Percentiles rank a stretch among this genome's conserved stretches.
phyloP scores from a whole-genome alignment of 78 protist species.

The Dictyostelium firmibasis region DNA sequence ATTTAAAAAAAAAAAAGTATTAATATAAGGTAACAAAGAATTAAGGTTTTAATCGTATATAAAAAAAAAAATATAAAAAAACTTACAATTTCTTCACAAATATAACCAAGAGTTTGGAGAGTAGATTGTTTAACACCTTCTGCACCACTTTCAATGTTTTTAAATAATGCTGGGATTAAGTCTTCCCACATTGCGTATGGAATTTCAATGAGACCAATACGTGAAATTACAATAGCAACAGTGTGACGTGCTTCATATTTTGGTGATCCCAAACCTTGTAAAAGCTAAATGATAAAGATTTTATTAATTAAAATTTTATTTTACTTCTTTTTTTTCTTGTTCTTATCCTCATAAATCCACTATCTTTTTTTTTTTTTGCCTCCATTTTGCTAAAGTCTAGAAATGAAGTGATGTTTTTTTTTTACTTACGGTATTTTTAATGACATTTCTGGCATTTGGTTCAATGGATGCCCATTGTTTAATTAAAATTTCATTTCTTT shows the following conservation, averaged over 20 bases:
- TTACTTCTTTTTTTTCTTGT: too few species aligned
- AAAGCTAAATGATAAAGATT: slow-evolving; percentile 1
- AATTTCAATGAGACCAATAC: slow-evolving; percentile 90
- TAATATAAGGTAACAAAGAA: too few species aligned
- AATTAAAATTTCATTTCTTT: not conserved
- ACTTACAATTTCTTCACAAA: slow-evolving; percentile 89
- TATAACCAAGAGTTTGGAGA: slow-evolving; percentile 90
- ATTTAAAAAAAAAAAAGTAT: not conserved
- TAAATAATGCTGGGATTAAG: slow-evolving; percentile 77
- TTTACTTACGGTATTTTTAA: slow-evolving; percentile 22
- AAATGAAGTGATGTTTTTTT: not conserved
- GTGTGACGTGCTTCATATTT: slow-evolving; percentile 57
- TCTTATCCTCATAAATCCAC: too few species aligned
- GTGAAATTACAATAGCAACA: slow-evolving; percentile 68
- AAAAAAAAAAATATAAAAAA: not conserved
- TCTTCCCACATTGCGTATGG: slow-evolving; percentile 90
- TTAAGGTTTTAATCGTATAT: too few species aligned
- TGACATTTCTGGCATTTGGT: not conserved
- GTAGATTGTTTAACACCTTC: slow-evolving; percentile 75
- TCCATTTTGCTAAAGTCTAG: too few species aligned
- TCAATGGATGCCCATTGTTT: slow-evolving; percentile 37
- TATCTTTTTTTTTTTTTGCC: too few species aligned
- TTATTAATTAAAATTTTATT: not conserved
- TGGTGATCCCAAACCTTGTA: slow-evolving; percentile 30
- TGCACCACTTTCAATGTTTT: not conserved